Evolutionary conservation across 306 rosid genomes (phyloP), one percentile per base, ranked within the genome.

Genomic region (Styphnolobium japonicum): DNA sequence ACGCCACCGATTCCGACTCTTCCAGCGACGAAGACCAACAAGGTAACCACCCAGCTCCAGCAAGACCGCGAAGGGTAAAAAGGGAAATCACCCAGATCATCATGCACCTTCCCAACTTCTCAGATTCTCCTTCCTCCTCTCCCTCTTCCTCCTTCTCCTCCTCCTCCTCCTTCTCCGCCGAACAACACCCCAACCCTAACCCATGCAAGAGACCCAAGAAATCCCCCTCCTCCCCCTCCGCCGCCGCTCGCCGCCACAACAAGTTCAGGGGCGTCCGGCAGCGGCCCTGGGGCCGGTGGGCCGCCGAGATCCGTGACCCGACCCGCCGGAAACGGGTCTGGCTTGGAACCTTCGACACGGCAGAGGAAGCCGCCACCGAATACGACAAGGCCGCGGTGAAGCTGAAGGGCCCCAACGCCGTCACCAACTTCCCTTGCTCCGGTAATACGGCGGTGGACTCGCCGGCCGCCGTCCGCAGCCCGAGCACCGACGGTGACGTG

Each of bases 221-320:
- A 45, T 68, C 67, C 0, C 57, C 9, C 37, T 31, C 34, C 61
- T 36, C 8, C 46, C 0, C 82, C 2, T 0, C 34, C 39, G 29
- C 29, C 27, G 61, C 33, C 7, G 25, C n/a, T 36, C 78, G 83
- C 83, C 82, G 48, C 34, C 65, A 64, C 23, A 85, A 23, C 7
- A 90, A 84, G 85, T 94, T 89, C 75, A 65, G 96, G 0, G 98
- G 98, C 0, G 98, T 94, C 6, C 88, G 98, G 7, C 94, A 88
- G 83, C 53, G 98, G 34, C 94, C 96, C 0, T 94, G 98, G 98
- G 98, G 98, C 0, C 85, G 92, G 0, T 94, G 97, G 96, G 98
- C 98, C 0, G 98, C 98, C 0, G 98, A 94, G 91, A 90, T 94
- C 77, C 97, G 98, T 0, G 97, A 94, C 91, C 97, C 98, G 39